phyloP scores from a whole-genome alignment of 2,329 filamentous ascomycete species.

The Leptographium lundbergii region DNA sequence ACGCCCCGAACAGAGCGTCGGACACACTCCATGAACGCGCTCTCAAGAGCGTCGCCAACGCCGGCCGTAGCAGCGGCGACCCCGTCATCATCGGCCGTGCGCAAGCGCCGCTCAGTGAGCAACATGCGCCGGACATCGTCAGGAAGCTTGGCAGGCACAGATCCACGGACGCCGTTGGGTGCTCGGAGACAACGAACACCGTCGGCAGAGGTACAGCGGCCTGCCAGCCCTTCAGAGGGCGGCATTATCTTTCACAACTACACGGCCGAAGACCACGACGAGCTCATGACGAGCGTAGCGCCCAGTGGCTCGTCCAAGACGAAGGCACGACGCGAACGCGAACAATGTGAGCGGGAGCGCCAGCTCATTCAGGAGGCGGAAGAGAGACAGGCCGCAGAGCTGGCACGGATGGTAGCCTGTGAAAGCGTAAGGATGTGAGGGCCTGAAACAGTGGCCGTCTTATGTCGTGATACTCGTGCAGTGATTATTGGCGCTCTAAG shows the following conservation, averaged over 20 bases:
- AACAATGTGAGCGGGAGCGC: slow-evolving; percentile 65
- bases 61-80: neutral
- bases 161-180: neutral
- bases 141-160: neutral
- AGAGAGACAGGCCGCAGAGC: too few relatives aligned
- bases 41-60: slow-evolving; percentile 7
- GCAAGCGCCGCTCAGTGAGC: slow-evolving; percentile 24
- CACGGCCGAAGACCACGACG: slow-evolving; percentile 64
- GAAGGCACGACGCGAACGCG: slow-evolving; percentile 81
- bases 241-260: slow-evolving; percentile 64
- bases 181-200: neutral
- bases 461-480: too few relatives aligned
- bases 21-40: slow-evolving; percentile 16
- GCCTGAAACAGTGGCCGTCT: too few relatives aligned
- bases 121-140: slow-evolving; percentile 14
- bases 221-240: slow-evolving; percentile 9
- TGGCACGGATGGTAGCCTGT: too few relatives aligned
- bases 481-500: too few relatives aligned
- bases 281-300: slow-evolving; percentile 80
- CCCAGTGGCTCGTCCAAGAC: slow-evolving; percentile 88
- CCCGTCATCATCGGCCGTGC: slow-evolving; percentile 14
- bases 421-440: too few relatives aligned
- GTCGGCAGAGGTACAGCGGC: neutral
- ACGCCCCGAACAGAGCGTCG: slow-evolving; percentile 11
- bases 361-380: slow-evolving; percentile 52